Conservation (phyloP, 495 filamentous ascomycete species). For the Xylaria intraflava region DNA sequence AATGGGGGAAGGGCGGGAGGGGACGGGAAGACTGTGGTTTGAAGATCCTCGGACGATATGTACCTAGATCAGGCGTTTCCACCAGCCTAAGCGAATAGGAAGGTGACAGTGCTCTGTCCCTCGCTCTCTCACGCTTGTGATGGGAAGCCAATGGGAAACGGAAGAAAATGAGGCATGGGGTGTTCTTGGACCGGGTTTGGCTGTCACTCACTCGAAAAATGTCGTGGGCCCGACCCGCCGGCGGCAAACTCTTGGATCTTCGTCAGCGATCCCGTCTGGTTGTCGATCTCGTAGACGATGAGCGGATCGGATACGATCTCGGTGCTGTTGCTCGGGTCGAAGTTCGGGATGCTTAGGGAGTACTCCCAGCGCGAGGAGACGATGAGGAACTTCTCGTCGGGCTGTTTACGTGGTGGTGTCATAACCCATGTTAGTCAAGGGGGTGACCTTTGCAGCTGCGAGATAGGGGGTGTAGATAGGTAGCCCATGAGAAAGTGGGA, state of each 20-base stretch:
- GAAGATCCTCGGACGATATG: neutral
- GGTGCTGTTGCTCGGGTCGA: constrained; percentile 37
- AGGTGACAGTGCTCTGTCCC: neutral
- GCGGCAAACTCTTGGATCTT: constrained; percentile 48
- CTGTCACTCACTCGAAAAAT: constrained; percentile 42
- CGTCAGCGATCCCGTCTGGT: constrained; percentile 40
- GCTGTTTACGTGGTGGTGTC: constrained; percentile 25
- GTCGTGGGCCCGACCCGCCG: constrained; percentile 55
- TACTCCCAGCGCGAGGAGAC: constrained; percentile 57
- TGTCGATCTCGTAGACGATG: constrained; percentile 41
- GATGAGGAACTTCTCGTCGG: constrained; percentile 53
- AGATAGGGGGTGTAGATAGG: no score
- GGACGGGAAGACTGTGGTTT: no score
- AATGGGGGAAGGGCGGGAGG: neutral
- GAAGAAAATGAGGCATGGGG: neutral
- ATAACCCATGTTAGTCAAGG: no score
- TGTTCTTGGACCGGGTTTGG: neutral
- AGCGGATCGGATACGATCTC: constrained; percentile 40
- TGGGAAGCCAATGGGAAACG: neutral
- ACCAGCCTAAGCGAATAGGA: neutral
- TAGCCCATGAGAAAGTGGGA: neutral
- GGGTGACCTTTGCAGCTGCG: no score
- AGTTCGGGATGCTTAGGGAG: constrained; percentile 41
- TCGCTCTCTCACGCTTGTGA: neutral
- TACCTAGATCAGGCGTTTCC: neutral